Evolutionary conservation across 2,329 filamentous ascomycete species (phyloP), one percentile per base, ranked within the genome.

Genomic region (Ceratocystis variospora): DNA sequence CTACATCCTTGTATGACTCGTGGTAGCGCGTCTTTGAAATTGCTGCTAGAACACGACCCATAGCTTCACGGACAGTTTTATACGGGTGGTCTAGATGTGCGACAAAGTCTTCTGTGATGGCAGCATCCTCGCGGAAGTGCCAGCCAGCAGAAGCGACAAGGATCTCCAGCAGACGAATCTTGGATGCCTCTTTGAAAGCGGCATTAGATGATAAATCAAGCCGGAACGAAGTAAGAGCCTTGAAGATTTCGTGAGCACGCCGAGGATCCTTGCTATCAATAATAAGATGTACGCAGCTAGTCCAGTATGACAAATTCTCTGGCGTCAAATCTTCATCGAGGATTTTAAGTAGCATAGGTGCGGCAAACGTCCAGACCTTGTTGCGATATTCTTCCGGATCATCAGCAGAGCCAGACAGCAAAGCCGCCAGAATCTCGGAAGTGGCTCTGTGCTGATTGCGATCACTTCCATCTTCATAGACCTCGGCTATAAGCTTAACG

Each of bases 361-460:
- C 91, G 2, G 88, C 90, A 74, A 94, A 97, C 62, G 83, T 84
- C 94, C 94, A 99, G 0, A 95, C 83, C 70, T 84, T 80, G 66
- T 88, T 83, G 59, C 91, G 86, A 70, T 88, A 84, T 64, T 89
- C 85, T 3, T 86, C 78, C 5, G 87, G 86, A 33, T 90, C 86
- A 71, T 96, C 92, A 62, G 87, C 83, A 17, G 90, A 90, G 45
- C 89, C 90, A 17, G 86, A 85, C 31, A 99, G 80, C 71, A 99
- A 76, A 3, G 90, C 92, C 15, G 89, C 91, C 62, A 99, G 79
- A 66, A 99, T 96, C 76, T 99, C 94, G 0, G 94, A 85, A 1
- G 94, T 96, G 17, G 94, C 94, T 64, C 94, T 89, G 74, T 99
- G 94, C 74, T 99, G 93, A 74, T 99, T 94, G 76, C 96, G 96